phyloP scores from a whole-genome alignment of 441 rosid species.

The Populus trichocarpa region DNA sequence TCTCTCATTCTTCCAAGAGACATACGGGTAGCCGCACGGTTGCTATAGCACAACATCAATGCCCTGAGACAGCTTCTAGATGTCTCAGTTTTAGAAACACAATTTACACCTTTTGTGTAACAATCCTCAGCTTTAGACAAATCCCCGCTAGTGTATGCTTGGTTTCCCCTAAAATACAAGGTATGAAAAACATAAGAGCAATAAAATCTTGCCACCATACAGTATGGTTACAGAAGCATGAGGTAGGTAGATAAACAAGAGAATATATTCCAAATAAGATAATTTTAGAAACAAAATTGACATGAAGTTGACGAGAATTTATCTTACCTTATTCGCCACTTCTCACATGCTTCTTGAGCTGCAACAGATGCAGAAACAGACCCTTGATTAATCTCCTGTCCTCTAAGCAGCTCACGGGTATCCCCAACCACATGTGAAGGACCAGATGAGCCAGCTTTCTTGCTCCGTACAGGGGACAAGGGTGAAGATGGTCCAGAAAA shows the following conservation, averaged over 20 bases:
- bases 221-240: conserved; percentile 6
- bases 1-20: conserved; percentile 90
- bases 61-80: conserved; percentile 85
- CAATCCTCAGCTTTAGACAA: conserved; percentile 77
- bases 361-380: conserved; percentile 40
- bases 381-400: conserved; percentile 41
- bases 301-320: not conserved
- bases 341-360: conserved; percentile 92
- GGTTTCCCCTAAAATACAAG: conserved; percentile 73
- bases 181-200: conserved; percentile 24
- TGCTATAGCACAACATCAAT: conserved; percentile 91
- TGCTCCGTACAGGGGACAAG: conserved; percentile 32
- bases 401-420: conserved; percentile 35
- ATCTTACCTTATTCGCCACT: conserved; percentile 91
- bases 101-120: conserved; percentile 79
- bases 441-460: conserved; percentile 38
- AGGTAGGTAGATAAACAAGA: conserved; percentile 4
- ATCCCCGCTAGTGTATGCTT: conserved; percentile 78
- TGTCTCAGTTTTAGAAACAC: conserved; percentile 59
- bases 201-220: not conserved
- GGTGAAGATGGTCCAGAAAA: conserved; percentile 41
- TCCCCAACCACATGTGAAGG: conserved; percentile 32
- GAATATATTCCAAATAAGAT: not conserved
- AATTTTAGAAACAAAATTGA: not conserved
- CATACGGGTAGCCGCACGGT: conserved; percentile 90